Evolutionary conservation across 164 flowering plant genomes (phyloP).

Genomic region (Echeveria elegans): DNA sequence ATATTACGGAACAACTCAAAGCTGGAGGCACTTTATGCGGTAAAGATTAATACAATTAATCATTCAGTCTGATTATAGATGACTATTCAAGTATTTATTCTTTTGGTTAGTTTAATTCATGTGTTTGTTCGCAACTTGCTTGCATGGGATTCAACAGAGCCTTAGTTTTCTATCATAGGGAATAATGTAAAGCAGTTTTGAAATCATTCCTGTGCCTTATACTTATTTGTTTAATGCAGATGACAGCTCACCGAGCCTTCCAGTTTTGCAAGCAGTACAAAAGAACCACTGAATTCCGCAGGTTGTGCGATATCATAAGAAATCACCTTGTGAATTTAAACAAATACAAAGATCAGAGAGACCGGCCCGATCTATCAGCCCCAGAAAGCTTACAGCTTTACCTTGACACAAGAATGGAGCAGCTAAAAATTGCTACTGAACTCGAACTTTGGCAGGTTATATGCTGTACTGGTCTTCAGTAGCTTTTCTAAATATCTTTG

Average conservation of each 20-base stretch:
- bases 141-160: background rate
- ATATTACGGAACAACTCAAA: conserved; percentile 88
- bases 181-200: no score
- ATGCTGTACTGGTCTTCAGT: background rate
- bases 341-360: conserved; percentile 89
- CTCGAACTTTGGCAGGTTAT: conserved; percentile 96
- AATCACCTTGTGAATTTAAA: conserved; percentile 86
- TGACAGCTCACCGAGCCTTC: conserved; percentile 95
- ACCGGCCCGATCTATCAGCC: conserved; percentile 73
- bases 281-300: conserved; percentile 82
- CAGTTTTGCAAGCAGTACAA: conserved; percentile 96
- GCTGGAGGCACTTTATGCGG: conserved; percentile 88
- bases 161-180: no score
- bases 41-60: conserved; percentile 12
- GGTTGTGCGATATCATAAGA: conserved; percentile 89
- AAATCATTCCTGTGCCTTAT: background rate
- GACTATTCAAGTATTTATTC: background rate
- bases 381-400: conserved; percentile 92
- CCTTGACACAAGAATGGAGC: conserved; percentile 93
- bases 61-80: background rate
- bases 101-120: background rate
- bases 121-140: background rate
- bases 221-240: conserved; percentile 27
- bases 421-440: conserved; percentile 88
- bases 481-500: background rate